phyloP scores from a whole-genome alignment of 148 eudicot genomes.

The Talinum fruticosum region DNA sequence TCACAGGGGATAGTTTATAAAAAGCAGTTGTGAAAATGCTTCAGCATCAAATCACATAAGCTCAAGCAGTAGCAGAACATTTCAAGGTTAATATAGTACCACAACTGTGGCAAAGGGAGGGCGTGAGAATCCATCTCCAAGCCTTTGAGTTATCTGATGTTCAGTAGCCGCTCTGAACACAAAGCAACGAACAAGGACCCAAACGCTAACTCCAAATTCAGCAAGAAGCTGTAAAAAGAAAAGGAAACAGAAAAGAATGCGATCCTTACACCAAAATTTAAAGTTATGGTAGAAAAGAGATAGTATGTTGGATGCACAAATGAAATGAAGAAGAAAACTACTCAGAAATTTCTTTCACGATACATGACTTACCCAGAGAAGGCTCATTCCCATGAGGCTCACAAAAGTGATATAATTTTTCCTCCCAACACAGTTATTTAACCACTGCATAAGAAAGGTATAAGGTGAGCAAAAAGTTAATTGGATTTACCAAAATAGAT shows the following conservation, averaged over 20 bases:
- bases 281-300: not conserved
- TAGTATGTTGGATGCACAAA: not conserved
- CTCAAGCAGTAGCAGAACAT: constrained; percentile 6
- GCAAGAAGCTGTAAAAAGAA: constrained; percentile 54
- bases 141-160: constrained; percentile 64
- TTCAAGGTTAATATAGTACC: constrained; percentile 41
- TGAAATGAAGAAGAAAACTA: constrained; percentile 2
- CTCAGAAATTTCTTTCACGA: not conserved
- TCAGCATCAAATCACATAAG: not conserved
- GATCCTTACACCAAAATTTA: not conserved
- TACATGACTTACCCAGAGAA: constrained; percentile 68
- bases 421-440: constrained; percentile 93
- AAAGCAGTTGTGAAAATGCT: not conserved
- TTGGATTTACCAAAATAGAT: not conserved
- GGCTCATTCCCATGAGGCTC: constrained; percentile 83
- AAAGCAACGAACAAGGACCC: constrained; percentile 84
- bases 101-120: constrained; percentile 83
- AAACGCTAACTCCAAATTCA: constrained; percentile 79
- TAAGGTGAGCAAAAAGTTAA: not conserved
- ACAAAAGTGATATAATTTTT: constrained; percentile 80
- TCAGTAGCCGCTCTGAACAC: constrained; percentile 48
- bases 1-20: not conserved
- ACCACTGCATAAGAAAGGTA: constrained; percentile 65
- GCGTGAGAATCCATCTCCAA: constrained; percentile 86
- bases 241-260: not conserved